Evolutionary conservation across 1,139 yeast species (phyloP).

Genomic region (Suhomyces coccinellae): DNA sequence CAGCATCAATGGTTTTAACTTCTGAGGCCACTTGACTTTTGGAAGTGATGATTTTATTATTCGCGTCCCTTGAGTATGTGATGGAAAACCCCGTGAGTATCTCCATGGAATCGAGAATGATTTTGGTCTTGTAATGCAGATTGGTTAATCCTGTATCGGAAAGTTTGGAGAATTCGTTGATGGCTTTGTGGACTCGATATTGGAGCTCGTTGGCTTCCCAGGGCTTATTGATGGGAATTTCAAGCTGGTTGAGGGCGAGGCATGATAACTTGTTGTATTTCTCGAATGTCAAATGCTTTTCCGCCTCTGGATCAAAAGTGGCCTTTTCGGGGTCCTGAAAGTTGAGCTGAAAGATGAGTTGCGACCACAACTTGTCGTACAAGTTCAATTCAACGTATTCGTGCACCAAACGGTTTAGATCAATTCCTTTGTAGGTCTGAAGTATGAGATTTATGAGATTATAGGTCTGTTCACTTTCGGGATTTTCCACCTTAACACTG

Average conservation of each 20-base stretch:
- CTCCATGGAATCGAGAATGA: conserved; percentile 55
- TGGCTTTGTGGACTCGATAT: conserved; percentile 53
- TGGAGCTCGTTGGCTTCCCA: conserved; percentile 47
- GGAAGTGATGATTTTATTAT: neutral
- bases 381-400: conserved; percentile 70
- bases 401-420: conserved; percentile 57
- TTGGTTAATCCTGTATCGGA: conserved; percentile 45
- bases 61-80: neutral
- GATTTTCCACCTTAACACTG: conserved; percentile 37
- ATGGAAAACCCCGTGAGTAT: conserved; percentile 39
- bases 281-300: conserved; percentile 29
- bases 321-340: conserved; percentile 33
- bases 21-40: neutral
- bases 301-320: conserved; percentile 31
- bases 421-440: conserved; percentile 45
- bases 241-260: conserved; percentile 73
- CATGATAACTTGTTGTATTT: conserved; percentile 46
- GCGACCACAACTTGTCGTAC: conserved; percentile 65
- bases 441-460: conserved; percentile 34
- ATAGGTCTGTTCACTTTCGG: conserved; percentile 39
- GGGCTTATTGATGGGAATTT: conserved; percentile 49
- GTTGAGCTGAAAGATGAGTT: conserved; percentile 41
- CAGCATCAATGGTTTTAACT: conserved; percentile 61
- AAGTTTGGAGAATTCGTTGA: conserved; percentile 53
- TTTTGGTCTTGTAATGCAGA: conserved; percentile 53